Base-by-base conservation (phyloP, 2,329 filamentous ascomycete genomes). In the Coniochaeta hoffmannii region DNA sequence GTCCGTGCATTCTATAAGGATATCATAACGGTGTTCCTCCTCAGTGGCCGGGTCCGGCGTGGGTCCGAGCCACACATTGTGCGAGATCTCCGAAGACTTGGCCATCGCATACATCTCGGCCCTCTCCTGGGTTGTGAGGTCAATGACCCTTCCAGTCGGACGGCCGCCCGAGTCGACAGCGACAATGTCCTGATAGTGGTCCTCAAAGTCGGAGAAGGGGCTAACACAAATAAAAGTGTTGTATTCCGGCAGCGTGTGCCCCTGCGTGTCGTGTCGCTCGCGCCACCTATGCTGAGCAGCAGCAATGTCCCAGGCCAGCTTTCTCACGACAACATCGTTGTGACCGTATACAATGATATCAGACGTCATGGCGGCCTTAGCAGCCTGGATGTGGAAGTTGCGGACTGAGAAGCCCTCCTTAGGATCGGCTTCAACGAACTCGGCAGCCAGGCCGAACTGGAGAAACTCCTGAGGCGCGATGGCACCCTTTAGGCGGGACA, bases 101-200 rank as follows among this genome's bases (percentile, higher is more conserved):
- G 93, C 92, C 93, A 97, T 97, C 57, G 80, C 80, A 69, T 89
- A 91, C 93, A 99, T 97, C 73, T 99, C 94, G 52, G 83, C 72
- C 56, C 92, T 82, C 70, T 99, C 94, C 74, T 90, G 90, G 62
- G 89, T 86, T 67, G 90, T 89, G 68, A 99, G 94, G 69, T 97
- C 92, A 64, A 96, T 78, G 24, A 94, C 85, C 17, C 86, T 82
- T 28, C 89, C 89, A 0, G 90, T 95, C 63, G 86, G 73, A 38
- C 79, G 77, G 10, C 91, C 91, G 31, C 77, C 71, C 0, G 86
- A 84, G 70, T 95, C 85, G 50, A 93, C 75, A 3, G 90, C 83
- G 15, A 99, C 85, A 26, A 97, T 75, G 8, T 88, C 78, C 1
- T 83, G 76, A 64, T 90, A 77, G 3, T 80, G 76, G 46, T 81